phyloP scores from a whole-genome alignment of 306 rosid genomes.

The Vicia villosa region DNA sequence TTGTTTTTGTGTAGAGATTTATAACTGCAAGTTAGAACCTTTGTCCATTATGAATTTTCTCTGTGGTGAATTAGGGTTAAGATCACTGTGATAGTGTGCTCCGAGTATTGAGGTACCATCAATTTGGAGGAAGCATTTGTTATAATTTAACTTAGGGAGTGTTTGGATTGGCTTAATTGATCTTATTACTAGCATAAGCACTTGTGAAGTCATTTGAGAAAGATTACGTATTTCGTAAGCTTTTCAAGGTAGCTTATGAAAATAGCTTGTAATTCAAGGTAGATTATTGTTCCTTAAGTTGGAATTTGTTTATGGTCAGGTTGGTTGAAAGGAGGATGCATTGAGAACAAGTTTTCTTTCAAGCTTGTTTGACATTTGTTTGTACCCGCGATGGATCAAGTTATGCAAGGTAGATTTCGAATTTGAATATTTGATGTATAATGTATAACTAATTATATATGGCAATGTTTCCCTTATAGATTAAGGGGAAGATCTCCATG shows the following conservation, averaged over 20 bases:
- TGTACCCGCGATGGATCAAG: constrained; percentile 3
- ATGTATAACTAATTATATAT: constrained; percentile 4
- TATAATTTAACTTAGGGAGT: constrained; percentile 8
- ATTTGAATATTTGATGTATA: neutral
- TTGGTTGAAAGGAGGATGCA: neutral
- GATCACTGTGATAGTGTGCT: constrained; percentile 11
- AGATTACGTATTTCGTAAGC: too few species aligned
- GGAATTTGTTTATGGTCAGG: neutral
- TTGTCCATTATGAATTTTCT: neutral
- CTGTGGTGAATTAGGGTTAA: neutral
- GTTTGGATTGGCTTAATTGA: neutral
- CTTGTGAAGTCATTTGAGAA: neutral
- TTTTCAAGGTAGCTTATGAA: neutral
- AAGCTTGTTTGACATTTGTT: constrained; percentile 19
- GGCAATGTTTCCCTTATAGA: constrained; percentile 1
- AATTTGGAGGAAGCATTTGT: neutral
- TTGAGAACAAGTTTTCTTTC: constrained; percentile 18
- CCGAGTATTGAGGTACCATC: neutral
- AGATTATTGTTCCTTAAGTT: neutral
- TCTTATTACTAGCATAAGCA: neutral
- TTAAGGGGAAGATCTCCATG: neutral
- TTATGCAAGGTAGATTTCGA: constrained; percentile 13
- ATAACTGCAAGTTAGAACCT: neutral
- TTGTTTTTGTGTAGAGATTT: neutral
- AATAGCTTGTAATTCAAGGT: neutral